These are phyloP conservation scores for Leishmania arabica DNA, from an alignment of 208 protist genomes.

Conservation along the genomic window DNA sequence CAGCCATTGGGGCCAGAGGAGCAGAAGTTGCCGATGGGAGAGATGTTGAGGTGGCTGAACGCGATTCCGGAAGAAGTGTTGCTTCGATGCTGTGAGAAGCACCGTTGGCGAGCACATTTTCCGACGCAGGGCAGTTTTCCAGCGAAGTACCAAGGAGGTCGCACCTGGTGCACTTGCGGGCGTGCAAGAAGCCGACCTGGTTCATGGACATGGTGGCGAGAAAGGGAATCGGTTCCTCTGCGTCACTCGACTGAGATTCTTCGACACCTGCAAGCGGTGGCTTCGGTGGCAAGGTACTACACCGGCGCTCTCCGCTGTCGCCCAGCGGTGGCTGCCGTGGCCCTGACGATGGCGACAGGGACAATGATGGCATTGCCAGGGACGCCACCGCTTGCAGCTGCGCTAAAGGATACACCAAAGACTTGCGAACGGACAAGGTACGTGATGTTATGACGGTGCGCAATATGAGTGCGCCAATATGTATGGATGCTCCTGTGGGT, in stretches of 20 bases:
- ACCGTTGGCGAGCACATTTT: neutral
- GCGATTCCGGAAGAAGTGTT: neutral
- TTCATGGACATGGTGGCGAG: slow-evolving; percentile 42
- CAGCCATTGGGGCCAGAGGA: neutral
- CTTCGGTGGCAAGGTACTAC: neutral
- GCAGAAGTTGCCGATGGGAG: neutral
- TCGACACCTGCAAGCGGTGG: neutral
- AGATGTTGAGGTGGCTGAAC: neutral
- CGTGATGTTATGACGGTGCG: neutral
- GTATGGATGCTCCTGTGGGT: neutral
- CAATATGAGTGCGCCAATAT: neutral
- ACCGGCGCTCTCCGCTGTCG: neutral
- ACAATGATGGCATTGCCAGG: neutral
- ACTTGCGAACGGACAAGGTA: neutral
- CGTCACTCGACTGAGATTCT: neutral
- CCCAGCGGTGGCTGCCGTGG: neutral
- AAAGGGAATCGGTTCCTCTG: slow-evolving; percentile 41
- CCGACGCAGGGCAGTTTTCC: too few species aligned
- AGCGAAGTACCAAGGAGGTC: neutral
- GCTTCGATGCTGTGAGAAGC: neutral
- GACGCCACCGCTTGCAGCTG: too few species aligned
- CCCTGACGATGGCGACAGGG: neutral
- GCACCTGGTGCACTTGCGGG: neutral
- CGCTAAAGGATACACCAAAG: neutral
- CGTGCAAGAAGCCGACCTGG: slow-evolving; percentile 16